Conservation (phyloP, 371 early-diverging fungal genomes). For the Saksenaea oblongispora region DNA sequence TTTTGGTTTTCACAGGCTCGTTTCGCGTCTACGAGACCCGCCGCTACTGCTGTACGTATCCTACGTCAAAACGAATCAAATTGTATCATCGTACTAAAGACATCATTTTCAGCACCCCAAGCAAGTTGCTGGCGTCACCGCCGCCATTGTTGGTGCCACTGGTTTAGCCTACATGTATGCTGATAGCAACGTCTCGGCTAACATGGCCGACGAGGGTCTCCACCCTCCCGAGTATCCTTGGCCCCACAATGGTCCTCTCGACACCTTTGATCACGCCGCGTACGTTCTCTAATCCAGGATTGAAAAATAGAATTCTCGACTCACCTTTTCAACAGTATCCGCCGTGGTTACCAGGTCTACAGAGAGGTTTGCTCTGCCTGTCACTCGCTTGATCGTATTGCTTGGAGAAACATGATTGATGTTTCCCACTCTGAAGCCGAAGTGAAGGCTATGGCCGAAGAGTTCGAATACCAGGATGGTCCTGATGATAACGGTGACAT, state of each 20-base stretch:
- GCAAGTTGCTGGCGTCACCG: constrained; percentile 54
- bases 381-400: constrained; percentile 92
- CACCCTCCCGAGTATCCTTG: constrained; percentile 90
- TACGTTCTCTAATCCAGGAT: constrained; percentile 42
- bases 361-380: constrained; percentile 97
- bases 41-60: constrained; percentile 31
- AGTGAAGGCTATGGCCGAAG: constrained; percentile 93
- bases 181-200: constrained; percentile 59
- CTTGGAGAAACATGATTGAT: constrained; percentile 93
- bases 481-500: constrained; percentile 94
- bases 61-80: constrained; percentile 4
- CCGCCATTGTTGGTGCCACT: constrained; percentile 58
- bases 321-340: constrained; percentile 61
- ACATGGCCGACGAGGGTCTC: constrained; percentile 88
- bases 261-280: constrained; percentile 94
- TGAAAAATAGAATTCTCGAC: not conserved
- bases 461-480: constrained; percentile 90
- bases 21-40: constrained; percentile 49
- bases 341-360: constrained; percentile 98
- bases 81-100: not conserved
- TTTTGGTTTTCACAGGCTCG: constrained; percentile 37
- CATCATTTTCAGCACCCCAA: constrained; percentile 34
- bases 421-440: constrained; percentile 93
- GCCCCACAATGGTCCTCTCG: constrained; percentile 79
- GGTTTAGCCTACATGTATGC: constrained; percentile 58